Evolutionary conservation across 192 early-diverging fungal species (phyloP).

Genomic region (Backusella tarrabulga): DNA sequence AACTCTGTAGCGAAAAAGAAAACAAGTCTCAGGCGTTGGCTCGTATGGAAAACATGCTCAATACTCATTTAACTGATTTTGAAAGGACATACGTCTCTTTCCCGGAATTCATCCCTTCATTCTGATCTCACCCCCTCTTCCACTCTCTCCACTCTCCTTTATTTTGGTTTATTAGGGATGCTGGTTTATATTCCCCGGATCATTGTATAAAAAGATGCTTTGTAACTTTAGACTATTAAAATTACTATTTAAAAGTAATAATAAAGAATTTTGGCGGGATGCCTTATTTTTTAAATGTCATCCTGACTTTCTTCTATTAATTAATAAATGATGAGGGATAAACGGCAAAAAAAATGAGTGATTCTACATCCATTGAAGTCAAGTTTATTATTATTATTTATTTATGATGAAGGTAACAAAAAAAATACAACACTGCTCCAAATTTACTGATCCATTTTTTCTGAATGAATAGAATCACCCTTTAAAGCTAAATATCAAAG

Average conservation of each 20-base stretch:
- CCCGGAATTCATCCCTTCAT: not conserved
- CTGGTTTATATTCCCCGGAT: not conserved
- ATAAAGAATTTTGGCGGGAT: not conserved
- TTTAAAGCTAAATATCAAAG: not conserved
- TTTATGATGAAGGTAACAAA: not conserved
- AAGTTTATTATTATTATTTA: not conserved
- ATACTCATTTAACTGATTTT: not conserved
- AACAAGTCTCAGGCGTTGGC: not conserved
- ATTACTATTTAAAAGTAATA: not conserved
- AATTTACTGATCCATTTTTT: not conserved
- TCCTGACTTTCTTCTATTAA: not conserved
- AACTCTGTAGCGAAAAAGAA: not conserved
- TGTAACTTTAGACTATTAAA: slow-evolving; percentile 7
- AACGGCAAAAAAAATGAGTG: not conserved
- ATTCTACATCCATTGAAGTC: not conserved
- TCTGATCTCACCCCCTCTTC: not conserved
- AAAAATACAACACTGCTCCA: not conserved
- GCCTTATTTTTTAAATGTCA: not conserved
- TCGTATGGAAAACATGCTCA: not conserved
- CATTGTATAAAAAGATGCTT: not conserved
- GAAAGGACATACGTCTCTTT: slow-evolving; percentile 11
- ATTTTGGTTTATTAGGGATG: not conserved
- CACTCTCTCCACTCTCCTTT: not conserved
- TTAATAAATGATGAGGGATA: not conserved
- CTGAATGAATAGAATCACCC: not conserved